These are phyloP conservation scores for Phytomonas serpens DNA, from an alignment of 208 protist species.

Conservation along the genomic window DNA sequence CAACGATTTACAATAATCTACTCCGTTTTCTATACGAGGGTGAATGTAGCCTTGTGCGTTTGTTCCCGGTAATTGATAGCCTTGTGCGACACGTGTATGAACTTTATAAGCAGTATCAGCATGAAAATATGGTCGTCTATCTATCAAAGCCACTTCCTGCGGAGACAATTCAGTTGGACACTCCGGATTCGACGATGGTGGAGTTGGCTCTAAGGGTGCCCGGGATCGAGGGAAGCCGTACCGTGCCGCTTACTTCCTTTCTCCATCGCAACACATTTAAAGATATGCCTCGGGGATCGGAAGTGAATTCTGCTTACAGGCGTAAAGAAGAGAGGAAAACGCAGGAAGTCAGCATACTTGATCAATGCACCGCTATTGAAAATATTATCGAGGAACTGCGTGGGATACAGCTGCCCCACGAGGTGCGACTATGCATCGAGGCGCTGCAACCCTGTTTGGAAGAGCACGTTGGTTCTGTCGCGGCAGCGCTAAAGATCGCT, in stretches of 20 bases:
- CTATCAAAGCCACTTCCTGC: conserved; percentile 22
- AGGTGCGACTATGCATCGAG: conserved; percentile 15
- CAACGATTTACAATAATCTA: background rate
- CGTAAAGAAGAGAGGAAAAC: conserved; percentile 5
- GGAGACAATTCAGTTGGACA: conserved; percentile 34
- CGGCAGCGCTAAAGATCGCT: conserved; percentile 18
- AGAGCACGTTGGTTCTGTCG: conserved; percentile 1
- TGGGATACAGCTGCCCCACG: conserved; percentile 8
- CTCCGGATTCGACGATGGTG: conserved; percentile 19
- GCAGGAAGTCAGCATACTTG: conserved; percentile 4
- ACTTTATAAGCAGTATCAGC: conserved; percentile 25
- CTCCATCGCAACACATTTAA: conserved; percentile 8
- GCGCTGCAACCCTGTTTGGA: conserved; percentile 18
- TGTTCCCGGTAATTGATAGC: background rate
- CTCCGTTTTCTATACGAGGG: background rate
- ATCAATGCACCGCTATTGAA: conserved; percentile 5
- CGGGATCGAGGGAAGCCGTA: conserved; percentile 12
- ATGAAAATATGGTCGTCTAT: conserved; percentile 60
- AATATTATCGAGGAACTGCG: conserved; percentile 9
- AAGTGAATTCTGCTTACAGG: conserved; percentile 10
- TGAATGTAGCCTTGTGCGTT: background rate
- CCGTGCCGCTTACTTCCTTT: conserved; percentile 10
- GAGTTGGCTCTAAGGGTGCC: conserved; percentile 5
- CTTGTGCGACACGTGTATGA: background rate
- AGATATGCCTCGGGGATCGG: conserved; percentile 8